Evolutionary conservation across 2,329 filamentous ascomycete species (phyloP).

Genomic region (Pseudogymnoascus sp.): DNA sequence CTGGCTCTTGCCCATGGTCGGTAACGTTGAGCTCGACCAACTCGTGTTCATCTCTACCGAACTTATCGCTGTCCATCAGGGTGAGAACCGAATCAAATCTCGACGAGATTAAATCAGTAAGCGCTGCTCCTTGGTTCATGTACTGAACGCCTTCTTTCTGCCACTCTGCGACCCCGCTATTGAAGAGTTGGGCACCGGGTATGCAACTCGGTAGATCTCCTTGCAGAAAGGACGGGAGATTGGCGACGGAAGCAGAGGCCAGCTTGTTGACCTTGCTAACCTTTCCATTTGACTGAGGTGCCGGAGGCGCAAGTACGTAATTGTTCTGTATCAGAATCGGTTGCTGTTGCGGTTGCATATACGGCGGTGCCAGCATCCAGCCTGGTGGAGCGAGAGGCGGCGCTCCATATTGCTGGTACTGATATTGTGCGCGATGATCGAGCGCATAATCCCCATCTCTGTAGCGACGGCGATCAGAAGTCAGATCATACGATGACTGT

Average conservation of each 20-base stretch:
- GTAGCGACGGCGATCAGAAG: background rate
- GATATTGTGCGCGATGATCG: background rate
- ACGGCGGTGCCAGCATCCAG: conserved; percentile 7
- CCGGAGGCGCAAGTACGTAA: conserved; percentile 31
- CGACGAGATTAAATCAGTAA: conserved; percentile 51
- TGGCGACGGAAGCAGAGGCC: conserved; percentile 33
- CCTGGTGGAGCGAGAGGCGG: background rate
- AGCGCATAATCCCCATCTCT: background rate
- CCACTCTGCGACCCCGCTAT: conserved; percentile 36
- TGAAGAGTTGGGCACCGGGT: conserved; percentile 31
- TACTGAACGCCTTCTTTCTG: conserved; percentile 36
- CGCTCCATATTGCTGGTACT: background rate
- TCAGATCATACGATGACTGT: background rate
- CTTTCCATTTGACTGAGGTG: conserved; percentile 11
- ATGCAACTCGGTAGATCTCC: conserved; percentile 27
- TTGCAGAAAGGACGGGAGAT: conserved; percentile 31
- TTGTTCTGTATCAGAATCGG: conserved; percentile 45
- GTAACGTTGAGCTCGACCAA: conserved; percentile 28
- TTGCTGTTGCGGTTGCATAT: conserved; percentile 19
- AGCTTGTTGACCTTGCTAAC: conserved; percentile 28
- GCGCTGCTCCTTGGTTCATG: conserved; percentile 36
- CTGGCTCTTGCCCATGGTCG: background rate
- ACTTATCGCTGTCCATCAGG: conserved; percentile 56
- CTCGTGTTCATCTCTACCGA: conserved; percentile 44
- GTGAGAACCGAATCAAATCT: conserved; percentile 63